Conservation (phyloP, 2,329 filamentous ascomycete genomes). For the Penicillium sp. region DNA sequence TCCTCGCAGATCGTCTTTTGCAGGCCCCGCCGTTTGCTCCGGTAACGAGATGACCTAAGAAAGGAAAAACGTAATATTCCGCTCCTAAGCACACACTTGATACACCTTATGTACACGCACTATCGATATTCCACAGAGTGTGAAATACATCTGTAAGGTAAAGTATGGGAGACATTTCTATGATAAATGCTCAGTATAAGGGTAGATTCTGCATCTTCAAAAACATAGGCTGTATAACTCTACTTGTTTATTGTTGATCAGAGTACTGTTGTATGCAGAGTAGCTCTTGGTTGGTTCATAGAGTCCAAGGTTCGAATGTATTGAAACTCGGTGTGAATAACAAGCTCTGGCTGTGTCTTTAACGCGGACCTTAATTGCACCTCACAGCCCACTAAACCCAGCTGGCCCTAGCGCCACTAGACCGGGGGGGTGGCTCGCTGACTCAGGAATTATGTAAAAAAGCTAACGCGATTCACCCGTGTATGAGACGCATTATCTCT, state of each 20-base stretch:
- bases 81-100: not conserved
- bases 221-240: no score
- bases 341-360: not conserved
- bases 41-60: not conserved
- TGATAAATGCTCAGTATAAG: no score
- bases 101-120: not conserved
- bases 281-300: no score
- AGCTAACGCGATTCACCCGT: not conserved
- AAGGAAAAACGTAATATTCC: conserved; percentile 33
- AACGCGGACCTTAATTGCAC: not conserved
- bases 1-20: conserved; percentile 29
- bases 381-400: not conserved
- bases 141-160: no score
- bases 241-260: no score
- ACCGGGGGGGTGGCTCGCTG: not conserved
- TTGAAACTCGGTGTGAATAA: not conserved
- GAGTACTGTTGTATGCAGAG: no score
- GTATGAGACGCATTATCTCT: not conserved
- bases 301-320: no score
- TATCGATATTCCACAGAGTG: not conserved
- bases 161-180: no score
- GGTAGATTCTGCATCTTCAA: no score
- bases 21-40: conserved; percentile 14
- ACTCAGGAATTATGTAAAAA: not conserved
- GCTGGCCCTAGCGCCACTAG: not conserved